Base-by-base conservation (phyloP, 495 filamentous ascomycete species). In the Friedmanniomyces simplex region DNA sequence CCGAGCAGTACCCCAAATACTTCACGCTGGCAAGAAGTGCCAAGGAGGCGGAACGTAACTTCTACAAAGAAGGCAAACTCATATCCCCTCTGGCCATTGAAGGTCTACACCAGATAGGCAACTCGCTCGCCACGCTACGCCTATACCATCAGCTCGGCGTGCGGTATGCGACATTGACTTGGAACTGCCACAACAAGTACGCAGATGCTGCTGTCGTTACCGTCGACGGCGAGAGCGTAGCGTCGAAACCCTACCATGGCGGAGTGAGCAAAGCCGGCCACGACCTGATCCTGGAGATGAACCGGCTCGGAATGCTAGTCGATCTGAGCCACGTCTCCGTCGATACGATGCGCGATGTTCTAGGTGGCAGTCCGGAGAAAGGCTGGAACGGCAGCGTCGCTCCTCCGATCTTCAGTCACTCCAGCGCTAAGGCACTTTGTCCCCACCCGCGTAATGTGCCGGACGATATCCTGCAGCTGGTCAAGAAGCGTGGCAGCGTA, bases 101-200 rank as follows among this genome's bases (percentile, higher is more conserved):
- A 72, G 93, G 93, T 3, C 79, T 98, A 0, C 93, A 98, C 68
- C 91, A 95, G 62, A 94, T 98, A 57, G 91, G 89, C 39, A 95
- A 96, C 74, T 87, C 84, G 0, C 70, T 85, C 11, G 78, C 88
- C 20, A 87, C 83, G 51, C 75, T 96, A 20, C 83, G 93, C 2
- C 75, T 79, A 8, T 94, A 82, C 67, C 73, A 91, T 67, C 74
- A 75, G 2, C 74, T 93, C 13, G 93, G 91, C n/a, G 91, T 95
- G 8, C 83, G 88, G 42, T 96, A 96, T 62, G 84, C 86, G 7
- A 96, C 91, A 0, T 71, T 98, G 13, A 95, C 88, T 2, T 90
- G 94, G 72, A 95, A 95, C 72, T 98, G 93, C 73, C 87, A 91
- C 67, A 98, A 96, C 69, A 75, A 72, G 32, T 96, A 85, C 70